Evolutionary conservation across 2,329 filamentous ascomycete species (phyloP).

Genomic region (Xylariaceae sp.): DNA sequence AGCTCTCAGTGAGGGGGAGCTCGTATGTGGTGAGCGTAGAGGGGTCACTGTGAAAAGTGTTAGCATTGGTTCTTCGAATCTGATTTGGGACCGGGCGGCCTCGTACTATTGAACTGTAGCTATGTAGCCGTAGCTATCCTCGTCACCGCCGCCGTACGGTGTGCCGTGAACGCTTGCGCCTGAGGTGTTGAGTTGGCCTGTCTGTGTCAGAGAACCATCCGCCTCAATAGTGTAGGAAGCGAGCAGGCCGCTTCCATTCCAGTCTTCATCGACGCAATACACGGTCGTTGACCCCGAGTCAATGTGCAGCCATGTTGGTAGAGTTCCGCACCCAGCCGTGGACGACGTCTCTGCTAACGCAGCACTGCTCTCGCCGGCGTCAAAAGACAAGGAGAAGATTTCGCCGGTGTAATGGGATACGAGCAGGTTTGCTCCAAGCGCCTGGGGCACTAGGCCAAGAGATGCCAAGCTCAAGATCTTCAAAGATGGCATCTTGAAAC

Average conservation of each 20-base stretch:
- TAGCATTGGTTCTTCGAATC: constrained; percentile 1
- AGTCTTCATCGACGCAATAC: constrained; percentile 44
- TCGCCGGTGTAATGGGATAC: constrained; percentile 46
- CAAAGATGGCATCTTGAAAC: constrained; percentile 26
- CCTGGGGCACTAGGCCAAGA: constrained; percentile 27
- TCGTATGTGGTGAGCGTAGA: constrained; percentile 49
- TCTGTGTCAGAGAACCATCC: constrained; percentile 38
- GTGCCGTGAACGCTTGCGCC: constrained; percentile 46
- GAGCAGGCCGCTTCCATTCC: constrained; percentile 40
- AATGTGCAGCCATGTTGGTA: constrained; percentile 44
- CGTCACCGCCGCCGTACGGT: constrained; percentile 44
- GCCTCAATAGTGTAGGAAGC: constrained; percentile 39
- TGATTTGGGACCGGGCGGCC: neutral
- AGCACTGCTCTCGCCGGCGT: constrained; percentile 26
- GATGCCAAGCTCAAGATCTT: constrained; percentile 25
- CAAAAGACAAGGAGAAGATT: constrained; percentile 41
- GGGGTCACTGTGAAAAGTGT: constrained; percentile 39
- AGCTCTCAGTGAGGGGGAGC: constrained; percentile 39
- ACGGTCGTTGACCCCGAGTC: constrained; percentile 37
- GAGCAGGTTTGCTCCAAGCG: constrained; percentile 37
- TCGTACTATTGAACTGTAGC: constrained; percentile 49
- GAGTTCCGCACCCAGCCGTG: constrained; percentile 37
- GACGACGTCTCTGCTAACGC: constrained; percentile 35
- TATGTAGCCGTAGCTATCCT: constrained; percentile 44
- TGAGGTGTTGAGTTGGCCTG: constrained; percentile 36